phyloP scores from a whole-genome alignment of 2,329 filamentous ascomycete species.

The Monilinia fructigena region DNA sequence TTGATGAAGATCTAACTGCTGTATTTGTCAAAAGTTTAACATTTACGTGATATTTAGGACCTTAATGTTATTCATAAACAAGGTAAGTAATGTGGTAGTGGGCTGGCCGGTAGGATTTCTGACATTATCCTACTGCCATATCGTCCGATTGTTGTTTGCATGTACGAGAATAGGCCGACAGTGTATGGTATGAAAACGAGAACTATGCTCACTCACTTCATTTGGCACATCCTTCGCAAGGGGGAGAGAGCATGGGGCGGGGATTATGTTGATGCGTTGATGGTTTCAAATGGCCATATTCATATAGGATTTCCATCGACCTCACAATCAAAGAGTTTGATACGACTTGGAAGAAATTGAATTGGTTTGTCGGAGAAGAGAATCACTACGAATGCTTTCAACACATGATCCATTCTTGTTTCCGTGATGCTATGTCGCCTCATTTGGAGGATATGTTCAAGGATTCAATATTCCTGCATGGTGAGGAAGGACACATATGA shows the following conservation, averaged over 20 bases:
- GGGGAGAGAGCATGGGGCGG: too few species aligned
- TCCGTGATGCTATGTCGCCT: neutral
- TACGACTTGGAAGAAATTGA: neutral
- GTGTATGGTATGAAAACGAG: neutral
- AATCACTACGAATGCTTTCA: neutral
- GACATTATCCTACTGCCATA: neutral
- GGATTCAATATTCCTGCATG: neutral
- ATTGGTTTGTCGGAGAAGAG: neutral
- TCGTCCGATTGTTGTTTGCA: neutral
- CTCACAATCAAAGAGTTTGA: neutral
- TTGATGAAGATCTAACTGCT: too few species aligned
- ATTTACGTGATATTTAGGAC: neutral
- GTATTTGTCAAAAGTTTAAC: neutral
- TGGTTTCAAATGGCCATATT: too few species aligned
- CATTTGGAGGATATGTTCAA: neutral
- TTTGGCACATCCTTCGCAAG: too few species aligned
- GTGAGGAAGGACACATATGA: neutral
- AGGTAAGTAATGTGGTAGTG: too few species aligned
- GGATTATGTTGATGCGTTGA: too few species aligned
- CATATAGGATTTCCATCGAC: too few species aligned
- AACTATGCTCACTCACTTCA: neutral
- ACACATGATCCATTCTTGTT: neutral
- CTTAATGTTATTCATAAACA: neutral
- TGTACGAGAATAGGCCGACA: slow-evolving; percentile 1
- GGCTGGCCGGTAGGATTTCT: neutral